These are phyloP conservation scores for Prototheca wickerhamii DNA, from an alignment of 163 green algal species.

Conservation along the genomic window DNA sequence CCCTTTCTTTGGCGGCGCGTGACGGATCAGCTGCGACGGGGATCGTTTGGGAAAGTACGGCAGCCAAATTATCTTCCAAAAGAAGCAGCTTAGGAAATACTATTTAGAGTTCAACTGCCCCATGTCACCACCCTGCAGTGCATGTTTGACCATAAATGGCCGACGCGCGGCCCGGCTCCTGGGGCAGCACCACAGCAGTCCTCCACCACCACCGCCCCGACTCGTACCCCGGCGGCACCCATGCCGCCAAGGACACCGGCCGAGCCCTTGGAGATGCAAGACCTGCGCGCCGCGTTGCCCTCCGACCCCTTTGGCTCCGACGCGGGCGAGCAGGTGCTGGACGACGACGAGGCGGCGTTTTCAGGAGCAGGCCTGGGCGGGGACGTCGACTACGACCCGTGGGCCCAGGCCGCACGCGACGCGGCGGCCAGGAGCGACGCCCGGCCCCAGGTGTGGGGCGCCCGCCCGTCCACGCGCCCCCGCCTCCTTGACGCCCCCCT, in stretches of 20 bases:
- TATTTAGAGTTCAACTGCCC: neutral
- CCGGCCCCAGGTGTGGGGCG: neutral
- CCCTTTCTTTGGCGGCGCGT: neutral
- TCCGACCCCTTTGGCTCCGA: too few species aligned
- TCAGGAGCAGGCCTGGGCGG: slow-evolving; percentile 17
- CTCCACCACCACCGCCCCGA: too few species aligned
- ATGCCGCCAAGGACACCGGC: too few species aligned
- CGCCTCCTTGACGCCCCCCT: slow-evolving; percentile 1
- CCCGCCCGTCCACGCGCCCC: neutral
- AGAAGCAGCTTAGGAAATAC: too few species aligned
- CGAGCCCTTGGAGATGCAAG: too few species aligned
- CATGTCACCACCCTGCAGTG: neutral
- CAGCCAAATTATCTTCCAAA: too few species aligned
- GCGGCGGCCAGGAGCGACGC: neutral
- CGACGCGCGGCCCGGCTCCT: too few species aligned
- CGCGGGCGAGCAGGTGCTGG: neutral
- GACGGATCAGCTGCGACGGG: too few species aligned
- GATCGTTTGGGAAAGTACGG: too few species aligned
- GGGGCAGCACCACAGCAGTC: too few species aligned
- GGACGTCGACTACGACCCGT: slow-evolving; percentile 10
- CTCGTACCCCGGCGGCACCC: too few species aligned
- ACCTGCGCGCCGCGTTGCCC: too few species aligned
- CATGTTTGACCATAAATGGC: neutral
- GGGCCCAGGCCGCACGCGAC: neutral
- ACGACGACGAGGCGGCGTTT: slow-evolving; percentile 17